Evolutionary conservation across 2,329 filamentous ascomycete genomes (phyloP), one percentile per base, ranked within the genome.

Genomic region (Orbilia ellipsospora): DNA sequence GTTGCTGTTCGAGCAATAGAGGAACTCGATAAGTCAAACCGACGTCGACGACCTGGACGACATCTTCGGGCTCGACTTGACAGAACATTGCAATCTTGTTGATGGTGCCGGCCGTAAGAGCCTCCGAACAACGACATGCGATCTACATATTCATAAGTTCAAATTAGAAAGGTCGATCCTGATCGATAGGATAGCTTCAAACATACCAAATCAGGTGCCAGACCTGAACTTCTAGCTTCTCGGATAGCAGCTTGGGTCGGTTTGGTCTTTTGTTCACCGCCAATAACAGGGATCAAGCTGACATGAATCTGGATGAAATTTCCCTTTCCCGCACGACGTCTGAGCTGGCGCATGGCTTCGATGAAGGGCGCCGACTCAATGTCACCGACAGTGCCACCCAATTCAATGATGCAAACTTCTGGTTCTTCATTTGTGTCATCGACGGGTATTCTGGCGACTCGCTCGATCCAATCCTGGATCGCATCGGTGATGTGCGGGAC

Each of bases 1-100:
- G 88, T 83, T 98, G 92, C 78, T 93, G 87, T 79, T 94, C 88
- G 13, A 98, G 89, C 23, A 98, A 90, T n/a, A 97, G 86, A 0
- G 95, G 95, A 1, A 98, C 94, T 78, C 97, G 94, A 83, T 99
- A 99, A 62, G 92, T 96, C 12, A 93, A 93, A 18, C 90, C 86
- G 83, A 98, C 92, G 82, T 98, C 91, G 79, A 91, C 90, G 10
- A 99, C 94, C 26, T 89, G 91, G 77, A 98, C 85, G 51, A 98
- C 93, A 81, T 97, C 93, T 78, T 93, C 87, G 10, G 87, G 84
- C 64, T 96, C 92, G 56, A 97, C 90, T 81, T 97, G 92, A 82
- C 94, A 98, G 83, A 90, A 92, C 80, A 89, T 88, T 76, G 94
- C 93, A 77, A 99, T 93, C 85, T 99, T 98, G 77, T 90, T 87